Base-by-base conservation (phyloP, 1,139 yeast species). In the Diutina neorugosa region DNA sequence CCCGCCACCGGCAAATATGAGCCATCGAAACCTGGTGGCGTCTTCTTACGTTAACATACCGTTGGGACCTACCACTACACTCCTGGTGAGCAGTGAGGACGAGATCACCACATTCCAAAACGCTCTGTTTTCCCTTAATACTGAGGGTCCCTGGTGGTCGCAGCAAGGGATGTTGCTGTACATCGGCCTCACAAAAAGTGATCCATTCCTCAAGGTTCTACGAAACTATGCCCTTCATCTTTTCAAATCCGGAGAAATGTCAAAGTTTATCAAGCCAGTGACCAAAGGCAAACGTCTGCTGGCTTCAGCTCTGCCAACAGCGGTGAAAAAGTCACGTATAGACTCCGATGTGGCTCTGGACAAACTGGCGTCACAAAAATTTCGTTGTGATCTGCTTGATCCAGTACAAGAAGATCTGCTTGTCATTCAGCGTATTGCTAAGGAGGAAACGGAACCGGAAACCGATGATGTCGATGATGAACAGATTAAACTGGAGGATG, bases 141-240 rank as follows among this genome's bases (percentile, higher is more conserved):
- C 70, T 6, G 77, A 73, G 53, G 78, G 78, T 2, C 65, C 68
- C 1, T 58, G 59, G 46, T 67, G 76, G 68, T 77, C 73, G 55
- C 69, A 66, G 49, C 76, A 73, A 53, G 79, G 79, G 1, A 63
- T 67, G n/a, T 57, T 74, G 27, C 70, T 77, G 2, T 74, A 71
- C 54, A 65, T 73, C 49, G 78, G 78, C 0, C 60, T 74, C 47
- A 69, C 75, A 4, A 74, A 74, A 55, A 64, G 71, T 55, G 79
- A 74, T 57, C 70, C 74, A 6, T 74, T 69, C 56, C 66, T 72
- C 42, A 69, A 69, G 53, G 65, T 73, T 47, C 62, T 74, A 47
- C 63, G 79, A 43, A 66, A 68, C 51, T 74, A 67, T 59, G 69
- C 73, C 2, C 62, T 71, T 6, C 62, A 65, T 25, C 60, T 74